These are phyloP conservation scores for Solanum tarapatanum DNA, from an alignment of 257 asterid genomes.

Conservation along the genomic window DNA sequence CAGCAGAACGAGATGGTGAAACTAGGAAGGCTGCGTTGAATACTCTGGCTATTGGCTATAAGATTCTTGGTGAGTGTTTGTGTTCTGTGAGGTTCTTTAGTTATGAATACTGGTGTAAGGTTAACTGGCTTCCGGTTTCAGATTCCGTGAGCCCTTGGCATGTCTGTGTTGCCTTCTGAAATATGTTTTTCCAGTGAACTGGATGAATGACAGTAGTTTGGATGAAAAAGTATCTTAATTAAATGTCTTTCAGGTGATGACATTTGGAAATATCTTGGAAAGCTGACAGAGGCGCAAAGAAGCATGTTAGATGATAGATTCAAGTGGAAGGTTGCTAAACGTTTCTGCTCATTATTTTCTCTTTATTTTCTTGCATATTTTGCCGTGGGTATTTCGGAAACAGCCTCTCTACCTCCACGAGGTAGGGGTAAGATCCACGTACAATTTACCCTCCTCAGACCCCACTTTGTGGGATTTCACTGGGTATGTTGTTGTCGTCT, in stretches of 20 bases:
- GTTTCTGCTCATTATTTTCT: neutral
- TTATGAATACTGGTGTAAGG: neutral
- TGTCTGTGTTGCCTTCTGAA: neutral
- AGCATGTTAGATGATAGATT: constrained; percentile 98
- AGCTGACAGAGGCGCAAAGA: constrained; percentile 91
- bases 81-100: neutral
- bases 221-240: neutral
- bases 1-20: constrained; percentile 98
- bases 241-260: constrained; percentile 65
- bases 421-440: neutral
- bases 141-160: neutral
- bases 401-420: neutral
- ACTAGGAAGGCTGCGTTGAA: constrained; percentile 88
- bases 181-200: neutral
- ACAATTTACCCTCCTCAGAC: neutral
- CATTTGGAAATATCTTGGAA: constrained; percentile 95
- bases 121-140: neutral
- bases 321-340: constrained; percentile 80
- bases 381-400: neutral
- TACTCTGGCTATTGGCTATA: constrained; percentile 86
- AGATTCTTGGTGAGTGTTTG: constrained; percentile 78
- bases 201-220: neutral
- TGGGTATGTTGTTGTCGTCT: neutral
- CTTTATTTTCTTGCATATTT: neutral
- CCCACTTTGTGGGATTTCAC: neutral